Conservation (phyloP, 2,329 filamentous ascomycete genomes). For the Monosporascus sp. region DNA sequence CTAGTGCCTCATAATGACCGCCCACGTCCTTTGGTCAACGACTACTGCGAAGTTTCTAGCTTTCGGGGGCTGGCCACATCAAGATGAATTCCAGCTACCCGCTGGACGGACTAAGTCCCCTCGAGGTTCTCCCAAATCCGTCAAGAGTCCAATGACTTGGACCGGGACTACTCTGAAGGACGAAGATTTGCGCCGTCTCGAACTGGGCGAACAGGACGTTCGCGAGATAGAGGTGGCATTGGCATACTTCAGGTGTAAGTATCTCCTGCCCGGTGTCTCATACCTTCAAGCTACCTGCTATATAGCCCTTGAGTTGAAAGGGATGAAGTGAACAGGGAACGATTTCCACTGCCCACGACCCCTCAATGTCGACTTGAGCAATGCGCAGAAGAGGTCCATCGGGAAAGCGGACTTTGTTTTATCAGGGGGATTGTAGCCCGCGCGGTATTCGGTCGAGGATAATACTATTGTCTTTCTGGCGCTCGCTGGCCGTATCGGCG, state of each 20-base stretch:
- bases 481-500: slow-evolving; percentile 51
- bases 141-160: slow-evolving; percentile 16
- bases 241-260: slow-evolving; percentile 19
- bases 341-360: slow-evolving; percentile 35
- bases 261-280: slow-evolving; percentile 14
- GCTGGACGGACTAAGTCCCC: slow-evolving; percentile 5
- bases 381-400: slow-evolving; percentile 32
- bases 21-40: neutral
- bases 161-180: slow-evolving; percentile 9
- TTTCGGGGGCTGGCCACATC: neutral
- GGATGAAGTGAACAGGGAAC: slow-evolving; percentile 31
- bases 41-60: neutral
- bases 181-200: slow-evolving; percentile 10
- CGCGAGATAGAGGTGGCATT: slow-evolving; percentile 19
- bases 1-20: neutral
- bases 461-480: slow-evolving; percentile 52
- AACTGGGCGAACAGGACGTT: slow-evolving; percentile 15
- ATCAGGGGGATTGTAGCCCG: slow-evolving; percentile 47
- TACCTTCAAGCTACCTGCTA: slow-evolving; percentile 10
- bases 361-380: slow-evolving; percentile 30
- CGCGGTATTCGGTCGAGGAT: slow-evolving; percentile 46
- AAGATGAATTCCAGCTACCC: neutral
- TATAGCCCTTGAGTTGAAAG: slow-evolving; percentile 30
- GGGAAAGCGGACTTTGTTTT: slow-evolving; percentile 46
- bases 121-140: slow-evolving; percentile 10